Conservation (phyloP, 2,329 filamentous ascomycete species). For the Fragosphaeria purpurea region DNA sequence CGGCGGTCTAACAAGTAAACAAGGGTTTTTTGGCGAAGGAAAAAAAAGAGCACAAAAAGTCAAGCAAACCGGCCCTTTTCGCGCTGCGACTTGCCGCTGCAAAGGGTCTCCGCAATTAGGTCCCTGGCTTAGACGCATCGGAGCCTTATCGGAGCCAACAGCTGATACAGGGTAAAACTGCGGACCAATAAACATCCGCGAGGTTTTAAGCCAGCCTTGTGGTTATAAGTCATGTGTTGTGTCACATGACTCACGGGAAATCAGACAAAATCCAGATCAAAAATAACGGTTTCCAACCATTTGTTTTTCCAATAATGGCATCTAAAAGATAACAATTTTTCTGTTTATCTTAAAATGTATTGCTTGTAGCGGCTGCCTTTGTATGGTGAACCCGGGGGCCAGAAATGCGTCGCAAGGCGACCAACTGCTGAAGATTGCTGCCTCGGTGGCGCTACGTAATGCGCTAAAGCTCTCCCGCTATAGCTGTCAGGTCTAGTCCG, state of each 20-base stretch:
- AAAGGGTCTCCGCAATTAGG: not conserved
- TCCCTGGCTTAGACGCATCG: slow-evolving; percentile 9
- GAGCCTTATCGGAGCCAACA: slow-evolving; percentile 19
- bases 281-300: no score
- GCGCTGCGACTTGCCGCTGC: not conserved
- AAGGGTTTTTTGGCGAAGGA: not conserved
- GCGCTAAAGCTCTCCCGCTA: not conserved
- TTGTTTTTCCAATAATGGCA: no score
- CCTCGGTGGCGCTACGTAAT: not conserved
- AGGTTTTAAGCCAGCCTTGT: no score
- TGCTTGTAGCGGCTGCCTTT: no score
- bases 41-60: not conserved
- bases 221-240: no score
- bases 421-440: not conserved
- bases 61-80: not conserved
- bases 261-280: no score
- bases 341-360: no score
- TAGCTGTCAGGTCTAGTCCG: not conserved
- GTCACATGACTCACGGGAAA: no score
- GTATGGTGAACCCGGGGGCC: no score
- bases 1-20: no score
- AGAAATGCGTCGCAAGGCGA: no score
- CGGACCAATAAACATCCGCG: not conserved
- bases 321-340: no score
- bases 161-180: not conserved